Evolutionary conservation across 2,329 filamentous ascomycete species (phyloP), one percentile per base, ranked within the genome.

Genomic region (Alternaria ventricosa): DNA sequence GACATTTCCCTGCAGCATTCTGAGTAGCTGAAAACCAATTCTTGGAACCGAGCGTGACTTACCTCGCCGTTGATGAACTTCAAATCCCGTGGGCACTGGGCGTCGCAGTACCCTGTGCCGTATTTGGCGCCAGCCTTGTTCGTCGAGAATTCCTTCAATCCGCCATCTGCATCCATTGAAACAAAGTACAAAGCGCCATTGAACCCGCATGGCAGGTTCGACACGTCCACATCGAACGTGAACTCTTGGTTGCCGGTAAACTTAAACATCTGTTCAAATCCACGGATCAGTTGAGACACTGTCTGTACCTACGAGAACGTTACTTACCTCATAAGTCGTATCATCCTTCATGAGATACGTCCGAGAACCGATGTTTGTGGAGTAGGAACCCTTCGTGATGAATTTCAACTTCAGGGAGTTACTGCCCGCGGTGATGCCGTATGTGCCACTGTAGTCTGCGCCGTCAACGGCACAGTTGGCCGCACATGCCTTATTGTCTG

Each of bases 161-260:
- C 89, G 69, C 90, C 90, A 70, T 89, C 87, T 7, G 83, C 80
- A 15, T 86, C 83, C 88, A 91, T 90, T 65, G 84, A 80, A 6
- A 86, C 82, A 49, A 90, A 76, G 63, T 76, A 78, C 22, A 76
- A 53, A 6, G 75, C 76, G 43, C 89, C 90, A 75, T 93, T 92
- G 57, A 92, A 81, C 54, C 90, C 90, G 71, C 90, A 92, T 51
- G 86, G 86, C n/a, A 91, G 80, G 61, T 85, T 84, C 18, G 88
- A 90, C 20, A 91, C 66, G 53, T 80, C 78, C 1, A 80, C 77
- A 55, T 80, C 78, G 44, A 80, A 80, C 9, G 72, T 75, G 62
- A 80, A 80, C 63, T 80, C 78, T 90, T 90, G 70, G 44, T 79
- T 76, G 20, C 75, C 74, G 23, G 76, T 71, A 20, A 80, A 71